Conservation (phyloP, 768 basidiomycete species). For the Lentinula sp. region DNA sequence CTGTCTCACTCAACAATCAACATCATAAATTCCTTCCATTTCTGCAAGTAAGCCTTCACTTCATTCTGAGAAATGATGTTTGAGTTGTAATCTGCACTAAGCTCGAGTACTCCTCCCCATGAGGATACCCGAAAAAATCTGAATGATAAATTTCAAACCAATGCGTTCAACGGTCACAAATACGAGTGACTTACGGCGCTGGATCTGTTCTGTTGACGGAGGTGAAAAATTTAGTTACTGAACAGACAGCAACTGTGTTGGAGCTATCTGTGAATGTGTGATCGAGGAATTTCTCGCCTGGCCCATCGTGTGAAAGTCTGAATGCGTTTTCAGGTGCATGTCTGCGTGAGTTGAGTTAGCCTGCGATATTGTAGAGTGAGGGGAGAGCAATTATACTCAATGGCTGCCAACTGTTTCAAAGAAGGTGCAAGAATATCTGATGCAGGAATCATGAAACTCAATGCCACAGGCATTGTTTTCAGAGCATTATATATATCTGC, state of each 20-base stretch:
- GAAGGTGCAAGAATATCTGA: conserved; percentile 10
- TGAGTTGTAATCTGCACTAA: conserved; percentile 20
- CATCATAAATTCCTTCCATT: conserved; percentile 13
- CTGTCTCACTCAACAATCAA: not conserved
- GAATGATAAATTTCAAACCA: not conserved
- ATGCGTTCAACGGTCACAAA: not conserved
- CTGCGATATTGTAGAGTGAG: not conserved
- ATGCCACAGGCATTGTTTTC: conserved; percentile 9
- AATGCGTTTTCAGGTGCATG: conserved; percentile 12
- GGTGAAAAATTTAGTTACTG: conserved; percentile 15
- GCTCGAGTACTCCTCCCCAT: conserved; percentile 16
- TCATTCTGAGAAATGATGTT: conserved; percentile 9
- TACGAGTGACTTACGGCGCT: conserved; percentile 17
- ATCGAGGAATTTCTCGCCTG: conserved; percentile 12
- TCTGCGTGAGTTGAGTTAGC: not conserved
- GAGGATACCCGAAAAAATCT: conserved; percentile 21
- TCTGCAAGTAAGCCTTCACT: conserved; percentile 8
- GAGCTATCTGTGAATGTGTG: not conserved
- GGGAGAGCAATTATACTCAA: not conserved
- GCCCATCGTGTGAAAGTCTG: conserved; percentile 16
- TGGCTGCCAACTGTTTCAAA: conserved; percentile 3
- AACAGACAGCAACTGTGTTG: conserved; percentile 7
- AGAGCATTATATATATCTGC: conserved; percentile 11
- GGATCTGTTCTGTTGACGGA: conserved; percentile 18
- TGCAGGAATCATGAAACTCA: conserved; percentile 11